phyloP scores from a whole-genome alignment of 129 eudicot genomes.

The Silybum marianum region DNA sequence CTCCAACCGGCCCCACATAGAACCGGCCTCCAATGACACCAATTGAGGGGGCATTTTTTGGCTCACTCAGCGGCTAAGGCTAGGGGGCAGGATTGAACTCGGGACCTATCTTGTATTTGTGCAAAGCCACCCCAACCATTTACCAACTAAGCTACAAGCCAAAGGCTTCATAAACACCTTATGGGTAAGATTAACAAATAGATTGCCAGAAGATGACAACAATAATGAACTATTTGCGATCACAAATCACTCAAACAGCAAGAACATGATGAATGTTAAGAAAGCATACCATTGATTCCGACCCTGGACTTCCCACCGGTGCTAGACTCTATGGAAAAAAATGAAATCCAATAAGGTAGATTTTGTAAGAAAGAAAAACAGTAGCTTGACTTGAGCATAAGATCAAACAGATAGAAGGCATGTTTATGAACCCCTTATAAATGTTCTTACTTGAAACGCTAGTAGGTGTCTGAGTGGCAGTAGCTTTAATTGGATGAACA shows the following conservation, averaged over 20 bases:
- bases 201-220: not conserved
- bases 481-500: conserved; percentile 63
- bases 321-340: conserved; percentile 44
- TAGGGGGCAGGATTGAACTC: too few species aligned
- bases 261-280: not conserved
- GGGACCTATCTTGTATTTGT: too few species aligned
- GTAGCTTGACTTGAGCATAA: not conserved
- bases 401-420: not conserved
- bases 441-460: conserved; percentile 54
- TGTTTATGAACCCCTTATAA: not conserved
- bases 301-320: conserved; percentile 68
- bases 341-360: not conserved
- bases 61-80: too few species aligned
- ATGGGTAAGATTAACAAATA: not conserved
- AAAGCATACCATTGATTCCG: conserved; percentile 84
- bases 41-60: too few species aligned
- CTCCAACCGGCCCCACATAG: too few species aligned
- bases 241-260: not conserved
- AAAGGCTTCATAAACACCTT: not conserved
- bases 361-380: conserved; percentile 8
- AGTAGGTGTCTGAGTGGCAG: conserved; percentile 75
- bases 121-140: too few species aligned
- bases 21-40: too few species aligned
- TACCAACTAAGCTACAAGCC: too few species aligned
- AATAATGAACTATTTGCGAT: not conserved